A percentile compares a stretch with the other conserved stretches of the same genome.
phyloP scores from a whole-genome alignment of 1,284 basidiomycete genomes.

The Ganoderma resinaceum region DNA sequence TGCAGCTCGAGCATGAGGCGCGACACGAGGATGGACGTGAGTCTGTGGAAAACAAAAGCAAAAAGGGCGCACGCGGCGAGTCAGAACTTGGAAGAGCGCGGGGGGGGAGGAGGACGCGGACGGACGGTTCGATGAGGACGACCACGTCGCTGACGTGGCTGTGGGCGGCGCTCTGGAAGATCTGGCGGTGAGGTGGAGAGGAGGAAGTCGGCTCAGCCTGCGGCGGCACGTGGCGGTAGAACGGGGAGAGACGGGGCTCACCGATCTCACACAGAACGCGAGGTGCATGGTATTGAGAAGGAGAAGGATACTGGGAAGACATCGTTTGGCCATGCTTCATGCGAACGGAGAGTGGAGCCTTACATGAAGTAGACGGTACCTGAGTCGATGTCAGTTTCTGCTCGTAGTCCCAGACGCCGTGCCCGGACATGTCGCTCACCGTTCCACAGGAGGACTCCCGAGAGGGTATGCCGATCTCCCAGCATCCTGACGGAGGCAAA shows the following conservation, averaged over 20 bases:
- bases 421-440: background rate
- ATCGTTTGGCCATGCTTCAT: background rate
- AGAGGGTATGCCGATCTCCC: background rate
- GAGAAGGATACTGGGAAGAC: background rate
- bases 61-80: background rate
- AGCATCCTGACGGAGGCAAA: background rate
- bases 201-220: background rate
- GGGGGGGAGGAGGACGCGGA: background rate
- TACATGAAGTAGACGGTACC: background rate
- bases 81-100: background rate
- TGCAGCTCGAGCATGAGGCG: constrained; percentile 8
- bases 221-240: background rate
- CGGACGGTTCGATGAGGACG: constrained; percentile 7
- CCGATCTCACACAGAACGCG: background rate
- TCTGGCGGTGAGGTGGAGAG: background rate
- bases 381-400: background rate
- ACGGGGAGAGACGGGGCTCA: background rate
- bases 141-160: background rate
- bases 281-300: background rate
- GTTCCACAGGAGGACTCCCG: background rate
- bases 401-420: background rate
- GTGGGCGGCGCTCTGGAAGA: background rate
- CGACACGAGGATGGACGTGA: constrained; percentile 8
- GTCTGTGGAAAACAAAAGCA: background rate
- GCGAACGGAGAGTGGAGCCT: background rate